Percentiles rank a stretch among this genome's conserved stretches.
Conservation (phyloP, 371 early-diverging fungal species). For the Dichotomocladium elegans region DNA sequence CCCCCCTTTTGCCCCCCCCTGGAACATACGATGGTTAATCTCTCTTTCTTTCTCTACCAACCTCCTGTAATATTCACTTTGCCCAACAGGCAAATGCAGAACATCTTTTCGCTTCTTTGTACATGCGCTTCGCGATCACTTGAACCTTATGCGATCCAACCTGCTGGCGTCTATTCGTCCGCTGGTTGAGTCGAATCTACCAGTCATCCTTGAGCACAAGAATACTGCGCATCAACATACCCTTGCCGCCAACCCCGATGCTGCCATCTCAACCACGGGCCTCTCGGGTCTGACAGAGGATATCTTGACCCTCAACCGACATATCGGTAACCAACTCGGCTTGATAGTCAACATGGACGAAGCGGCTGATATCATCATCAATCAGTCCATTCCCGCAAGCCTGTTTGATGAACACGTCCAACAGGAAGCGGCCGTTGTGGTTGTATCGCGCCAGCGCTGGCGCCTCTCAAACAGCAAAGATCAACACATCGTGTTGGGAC, state of each 20-base stretch:
- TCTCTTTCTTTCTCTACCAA: neutral
- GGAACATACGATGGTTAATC: neutral
- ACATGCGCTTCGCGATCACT: constrained; percentile 16
- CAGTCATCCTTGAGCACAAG: constrained; percentile 3
- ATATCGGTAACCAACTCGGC: constrained; percentile 23
- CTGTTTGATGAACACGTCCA: neutral
- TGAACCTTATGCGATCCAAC: constrained; percentile 19
- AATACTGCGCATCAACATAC: too few species aligned
- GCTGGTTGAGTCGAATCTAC: constrained; percentile 19
- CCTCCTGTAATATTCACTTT: neutral
- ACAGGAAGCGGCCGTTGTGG: neutral
- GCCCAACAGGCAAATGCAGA: constrained; percentile 9
- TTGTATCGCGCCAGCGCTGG: too few species aligned
- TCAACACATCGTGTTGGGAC: neutral
- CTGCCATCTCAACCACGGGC: neutral
- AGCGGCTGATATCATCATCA: constrained; percentile 18
- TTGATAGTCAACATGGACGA: constrained; percentile 19
- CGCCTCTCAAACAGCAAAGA: neutral
- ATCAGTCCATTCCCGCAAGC: constrained; percentile 7
- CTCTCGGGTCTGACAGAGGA: constrained; percentile 8
- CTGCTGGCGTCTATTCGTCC: constrained; percentile 25
- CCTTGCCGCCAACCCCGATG: neutral
- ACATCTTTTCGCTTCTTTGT: constrained; percentile 16
- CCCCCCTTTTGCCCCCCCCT: too few species aligned
- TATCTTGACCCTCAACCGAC: constrained; percentile 15